A percentile compares a stretch with the other conserved stretches of the same genome.
phyloP scores from a whole-genome alignment of 495 filamentous ascomycete genomes.

The Bombardia bombarda region DNA sequence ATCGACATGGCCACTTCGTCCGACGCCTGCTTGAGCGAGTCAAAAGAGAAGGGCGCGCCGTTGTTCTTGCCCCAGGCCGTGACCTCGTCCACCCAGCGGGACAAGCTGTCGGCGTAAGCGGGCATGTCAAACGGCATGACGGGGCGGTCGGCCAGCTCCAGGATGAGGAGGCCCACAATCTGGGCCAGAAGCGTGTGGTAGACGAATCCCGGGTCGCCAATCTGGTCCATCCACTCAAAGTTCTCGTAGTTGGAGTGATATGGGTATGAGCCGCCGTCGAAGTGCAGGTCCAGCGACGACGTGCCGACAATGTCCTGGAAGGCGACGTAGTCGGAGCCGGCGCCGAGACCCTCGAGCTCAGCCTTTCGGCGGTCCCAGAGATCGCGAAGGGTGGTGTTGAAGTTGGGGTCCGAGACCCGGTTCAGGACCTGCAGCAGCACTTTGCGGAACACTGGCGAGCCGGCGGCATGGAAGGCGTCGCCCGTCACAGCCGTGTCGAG shows the following conservation, averaged over 20 bases:
- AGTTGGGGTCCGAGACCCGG: slow-evolving; percentile 61
- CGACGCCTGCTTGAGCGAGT: slow-evolving; percentile 53
- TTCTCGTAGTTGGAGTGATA: slow-evolving; percentile 84
- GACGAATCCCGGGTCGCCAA: slow-evolving; percentile 72
- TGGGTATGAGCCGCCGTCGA: slow-evolving; percentile 56
- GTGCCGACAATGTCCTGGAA: slow-evolving; percentile 94
- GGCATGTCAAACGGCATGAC: slow-evolving; percentile 76
- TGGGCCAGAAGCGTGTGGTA: slow-evolving; percentile 77
- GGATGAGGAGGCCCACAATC: slow-evolving; percentile 71
- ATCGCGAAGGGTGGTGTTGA: slow-evolving; percentile 63
- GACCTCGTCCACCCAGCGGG: slow-evolving; percentile 56
- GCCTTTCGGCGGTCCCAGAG: slow-evolving; percentile 64
- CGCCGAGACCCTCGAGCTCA: slow-evolving; percentile 63
- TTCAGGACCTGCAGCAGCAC: slow-evolving; percentile 64
- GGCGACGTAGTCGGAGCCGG: slow-evolving; percentile 81
- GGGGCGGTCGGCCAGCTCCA: slow-evolving; percentile 74
- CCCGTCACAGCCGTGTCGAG: slow-evolving; percentile 81
- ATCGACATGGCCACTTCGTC: slow-evolving; percentile 51
- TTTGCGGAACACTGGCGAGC: slow-evolving; percentile 67
- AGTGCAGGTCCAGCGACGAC: slow-evolving; percentile 80
- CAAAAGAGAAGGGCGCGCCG: slow-evolving; percentile 38
- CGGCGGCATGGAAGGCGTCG: slow-evolving; percentile 62
- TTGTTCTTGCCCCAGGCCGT: slow-evolving; percentile 40
- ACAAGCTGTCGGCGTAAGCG: slow-evolving; percentile 51
- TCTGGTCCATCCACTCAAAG: slow-evolving; percentile 73